Evolutionary conservation across 305 asterid species (phyloP).

Genomic region (Lippia alba): DNA sequence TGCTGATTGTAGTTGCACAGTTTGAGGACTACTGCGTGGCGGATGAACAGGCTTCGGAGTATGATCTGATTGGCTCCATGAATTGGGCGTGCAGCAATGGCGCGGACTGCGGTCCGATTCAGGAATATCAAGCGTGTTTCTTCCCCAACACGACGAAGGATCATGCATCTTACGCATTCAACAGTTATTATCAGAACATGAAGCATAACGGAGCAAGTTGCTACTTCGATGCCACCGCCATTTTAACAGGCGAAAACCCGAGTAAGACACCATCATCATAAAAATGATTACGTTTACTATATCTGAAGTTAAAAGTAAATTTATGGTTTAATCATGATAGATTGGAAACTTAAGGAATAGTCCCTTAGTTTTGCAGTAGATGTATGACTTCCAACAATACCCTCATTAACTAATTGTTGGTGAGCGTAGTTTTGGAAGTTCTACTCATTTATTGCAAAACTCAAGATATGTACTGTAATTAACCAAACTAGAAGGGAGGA

Average conservation of each 20-base stretch:
- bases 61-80: conserved; percentile 46
- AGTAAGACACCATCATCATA: conserved; percentile 47
- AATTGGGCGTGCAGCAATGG: conserved; percentile 79
- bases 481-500: too few relatives aligned
- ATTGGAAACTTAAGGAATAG: too few relatives aligned
- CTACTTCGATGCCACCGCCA: conserved; percentile 69
- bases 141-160: conserved; percentile 56
- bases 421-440: too few relatives aligned
- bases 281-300: too few relatives aligned
- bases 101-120: conserved; percentile 61
- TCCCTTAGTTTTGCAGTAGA: too few relatives aligned
- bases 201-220: conserved; percentile 64
- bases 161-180: conserved; percentile 80
- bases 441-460: too few relatives aligned
- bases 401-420: too few relatives aligned
- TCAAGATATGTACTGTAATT: too few relatives aligned
- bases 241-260: conserved; percentile 64
- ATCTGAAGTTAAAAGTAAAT: too few relatives aligned
- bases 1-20: conserved; percentile 50
- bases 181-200: conserved; percentile 70
- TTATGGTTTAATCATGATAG: too few relatives aligned
- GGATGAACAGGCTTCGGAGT: conserved; percentile 72
- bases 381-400: too few relatives aligned
- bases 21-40: conserved; percentile 73
- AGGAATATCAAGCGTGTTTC: conserved; percentile 46